A percentile compares a stretch with the other conserved stretches of the same genome.
These are phyloP conservation scores for Penicillium aurantiogriseum DNA, from an alignment of 2,329 filamentous ascomycete genomes.

Conservation along the genomic window DNA sequence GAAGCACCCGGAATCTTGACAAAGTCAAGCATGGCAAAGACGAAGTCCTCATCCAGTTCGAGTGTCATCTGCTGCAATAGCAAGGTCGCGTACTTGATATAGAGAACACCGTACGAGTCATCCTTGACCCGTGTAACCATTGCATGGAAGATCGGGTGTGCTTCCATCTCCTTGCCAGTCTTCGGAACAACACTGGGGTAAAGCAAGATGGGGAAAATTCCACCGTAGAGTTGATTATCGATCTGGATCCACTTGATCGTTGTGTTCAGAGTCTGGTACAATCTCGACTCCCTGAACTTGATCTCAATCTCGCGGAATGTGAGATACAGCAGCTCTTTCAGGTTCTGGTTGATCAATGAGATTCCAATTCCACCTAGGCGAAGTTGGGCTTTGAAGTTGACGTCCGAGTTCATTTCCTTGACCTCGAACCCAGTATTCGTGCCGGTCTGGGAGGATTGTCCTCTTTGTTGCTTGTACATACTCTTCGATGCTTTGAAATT, in stretches of 20 bases:
- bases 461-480: conserved; percentile 70
- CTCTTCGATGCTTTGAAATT: conserved; percentile 94
- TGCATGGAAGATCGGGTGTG: conserved; percentile 88
- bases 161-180: conserved; percentile 92
- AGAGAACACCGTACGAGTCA: conserved; percentile 94
- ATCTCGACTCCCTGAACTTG: conserved; percentile 85
- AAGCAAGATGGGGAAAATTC: conserved; percentile 94
- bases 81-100: conserved; percentile 96
- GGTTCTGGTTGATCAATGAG: conserved; percentile 86
- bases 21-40: conserved; percentile 93
- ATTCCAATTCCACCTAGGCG: conserved; percentile 87
- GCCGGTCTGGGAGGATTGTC: conserved; percentile 57
- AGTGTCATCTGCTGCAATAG: conserved; percentile 97
- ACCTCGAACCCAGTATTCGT: conserved; percentile 79
- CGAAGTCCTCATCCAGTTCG: conserved; percentile 96
- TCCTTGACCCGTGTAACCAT: conserved; percentile 95
- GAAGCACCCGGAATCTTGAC: conserved; percentile 86
- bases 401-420: conserved; percentile 83
- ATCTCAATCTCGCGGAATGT: conserved; percentile 89
- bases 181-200: conserved; percentile 98
- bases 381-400: conserved; percentile 85
- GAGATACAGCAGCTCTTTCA: conserved; percentile 89
- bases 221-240: conserved; percentile 96
- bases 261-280: conserved; percentile 88
- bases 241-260: conserved; percentile 99